Percentiles rank a stretch among this genome's conserved stretches.
These are phyloP conservation scores for Aspergillus fumigatiaffinis DNA, from an alignment of 2,329 filamentous ascomycete species.

Conservation along the genomic window DNA sequence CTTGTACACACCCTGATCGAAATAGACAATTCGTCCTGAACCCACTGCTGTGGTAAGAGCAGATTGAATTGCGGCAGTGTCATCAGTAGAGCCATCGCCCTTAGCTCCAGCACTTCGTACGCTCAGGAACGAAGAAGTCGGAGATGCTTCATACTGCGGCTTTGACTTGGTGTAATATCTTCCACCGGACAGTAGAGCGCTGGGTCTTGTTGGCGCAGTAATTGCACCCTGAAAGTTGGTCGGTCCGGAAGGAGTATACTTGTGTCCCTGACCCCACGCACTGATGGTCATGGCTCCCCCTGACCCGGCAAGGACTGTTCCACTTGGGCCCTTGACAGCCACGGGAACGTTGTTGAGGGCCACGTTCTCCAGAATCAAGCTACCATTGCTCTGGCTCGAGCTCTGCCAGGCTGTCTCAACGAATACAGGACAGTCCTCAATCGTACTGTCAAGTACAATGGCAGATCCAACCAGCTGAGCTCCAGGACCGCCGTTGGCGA, in stretches of 20 bases:
- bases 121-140: constrained; percentile 41
- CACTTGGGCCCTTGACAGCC: constrained; percentile 39
- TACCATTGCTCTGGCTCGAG: constrained; percentile 45
- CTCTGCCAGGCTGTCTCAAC: constrained; percentile 46
- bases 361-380: constrained; percentile 55
- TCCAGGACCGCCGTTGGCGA: constrained; percentile 40
- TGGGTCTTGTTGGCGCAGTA: constrained; percentile 41
- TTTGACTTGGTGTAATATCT: constrained; percentile 48
- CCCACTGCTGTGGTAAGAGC: constrained; percentile 51
- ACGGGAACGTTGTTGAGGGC: constrained; percentile 47
- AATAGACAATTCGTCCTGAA: constrained; percentile 51
- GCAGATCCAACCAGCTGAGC: constrained; percentile 52
- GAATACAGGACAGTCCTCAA: constrained; percentile 49
- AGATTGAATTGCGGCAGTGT: constrained; percentile 56
- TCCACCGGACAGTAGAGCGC: constrained; percentile 42
- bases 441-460: constrained; percentile 54
- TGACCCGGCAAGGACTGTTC: constrained; percentile 35
- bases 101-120: constrained; percentile 41
- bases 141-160: constrained; percentile 49
- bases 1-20: constrained; percentile 55
- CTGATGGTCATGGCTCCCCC: constrained; percentile 34
- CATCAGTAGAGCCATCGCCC: constrained; percentile 57
- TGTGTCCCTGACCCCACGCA: constrained; percentile 44
- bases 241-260: constrained; percentile 44
- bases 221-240: constrained; percentile 43